Conservation (phyloP, 2,329 filamentous ascomycete genomes). For the Raffaelea ambrosiae region DNA sequence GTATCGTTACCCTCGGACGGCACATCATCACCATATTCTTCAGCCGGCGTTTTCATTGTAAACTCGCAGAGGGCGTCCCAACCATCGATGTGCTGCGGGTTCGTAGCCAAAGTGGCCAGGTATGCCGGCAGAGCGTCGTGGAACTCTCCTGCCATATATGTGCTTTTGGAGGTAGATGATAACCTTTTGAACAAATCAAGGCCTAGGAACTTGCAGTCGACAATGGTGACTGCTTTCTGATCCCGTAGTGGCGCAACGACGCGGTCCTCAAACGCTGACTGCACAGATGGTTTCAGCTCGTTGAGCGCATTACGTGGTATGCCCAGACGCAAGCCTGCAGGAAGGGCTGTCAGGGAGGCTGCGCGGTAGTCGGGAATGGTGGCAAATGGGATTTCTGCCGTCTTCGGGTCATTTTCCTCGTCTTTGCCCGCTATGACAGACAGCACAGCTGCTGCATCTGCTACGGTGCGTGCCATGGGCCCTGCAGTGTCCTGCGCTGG, state of each 20-base stretch:
- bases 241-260: slow-evolving; percentile 42
- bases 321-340: slow-evolving; percentile 48
- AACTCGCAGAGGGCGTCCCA: slow-evolving; percentile 45
- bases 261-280: slow-evolving; percentile 42
- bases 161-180: background rate
- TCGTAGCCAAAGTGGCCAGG: slow-evolving; percentile 44
- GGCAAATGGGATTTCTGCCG: slow-evolving; percentile 47
- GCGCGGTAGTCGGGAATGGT: slow-evolving; percentile 5
- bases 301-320: slow-evolving; percentile 52
- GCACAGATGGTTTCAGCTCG: slow-evolving; percentile 4
- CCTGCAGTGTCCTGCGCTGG: slow-evolving; percentile 59
- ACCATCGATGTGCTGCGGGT: slow-evolving; percentile 45
- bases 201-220: slow-evolving; percentile 36
- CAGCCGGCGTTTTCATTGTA: slow-evolving; percentile 41
- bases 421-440: slow-evolving; percentile 56
- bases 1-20: slow-evolving; percentile 44
- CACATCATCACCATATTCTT: slow-evolving; percentile 55
- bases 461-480: slow-evolving; percentile 54
- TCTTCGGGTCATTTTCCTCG: slow-evolving; percentile 53
- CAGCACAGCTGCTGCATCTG: slow-evolving; percentile 55
- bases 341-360: slow-evolving; percentile 32
- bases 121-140: slow-evolving; percentile 47
- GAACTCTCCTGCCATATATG: slow-evolving; percentile 42
- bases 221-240: slow-evolving; percentile 46
- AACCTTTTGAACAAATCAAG: slow-evolving; percentile 1